These are phyloP conservation scores for Cercospora janseana DNA, from an alignment of 2,329 filamentous ascomycete genomes.

Conservation along the genomic window DNA sequence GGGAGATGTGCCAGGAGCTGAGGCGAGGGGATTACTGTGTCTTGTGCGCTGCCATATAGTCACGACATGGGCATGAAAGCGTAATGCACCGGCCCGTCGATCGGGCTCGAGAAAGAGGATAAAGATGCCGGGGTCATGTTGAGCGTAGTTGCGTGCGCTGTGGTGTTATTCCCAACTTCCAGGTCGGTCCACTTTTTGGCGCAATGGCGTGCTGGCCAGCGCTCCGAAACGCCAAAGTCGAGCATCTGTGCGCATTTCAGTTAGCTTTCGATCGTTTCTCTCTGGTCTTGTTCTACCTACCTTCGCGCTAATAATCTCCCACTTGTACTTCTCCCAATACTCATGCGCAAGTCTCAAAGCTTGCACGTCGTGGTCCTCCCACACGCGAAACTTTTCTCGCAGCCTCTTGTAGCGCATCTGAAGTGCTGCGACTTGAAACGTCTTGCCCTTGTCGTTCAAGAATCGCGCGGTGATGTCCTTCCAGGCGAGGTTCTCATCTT, in stretches of 20 bases:
- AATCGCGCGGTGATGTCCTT: slow-evolving; percentile 55
- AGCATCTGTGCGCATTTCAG: slow-evolving; percentile 55
- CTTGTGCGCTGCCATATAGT: slow-evolving; percentile 27
- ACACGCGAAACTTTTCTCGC: slow-evolving; percentile 51
- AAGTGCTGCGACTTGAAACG: slow-evolving; percentile 52
- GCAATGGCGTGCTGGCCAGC: slow-evolving; percentile 52
- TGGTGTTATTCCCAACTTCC: slow-evolving; percentile 26
- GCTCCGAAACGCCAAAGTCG: slow-evolving; percentile 51
- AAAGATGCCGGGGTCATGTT: slow-evolving; percentile 29
- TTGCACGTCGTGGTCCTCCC: slow-evolving; percentile 52
- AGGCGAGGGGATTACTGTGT: neutral
- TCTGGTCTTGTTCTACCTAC: too few species aligned
- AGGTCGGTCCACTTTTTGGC: slow-evolving; percentile 54
- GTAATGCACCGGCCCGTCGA: slow-evolving; percentile 31
- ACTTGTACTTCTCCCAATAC: slow-evolving; percentile 54
- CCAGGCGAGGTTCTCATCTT: slow-evolving; percentile 54
- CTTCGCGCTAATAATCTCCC: slow-evolving; percentile 54
- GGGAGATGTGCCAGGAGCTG: neutral
- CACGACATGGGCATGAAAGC: slow-evolving; percentile 34
- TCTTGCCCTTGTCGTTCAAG: slow-evolving; percentile 49
- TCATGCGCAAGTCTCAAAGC: slow-evolving; percentile 52
- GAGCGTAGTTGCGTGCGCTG: slow-evolving; percentile 27
- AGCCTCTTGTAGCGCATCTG: slow-evolving; percentile 57
- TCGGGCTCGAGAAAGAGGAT: slow-evolving; percentile 34
- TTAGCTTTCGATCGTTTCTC: too few species aligned